Evolutionary conservation across 148 eudicot species (phyloP), one percentile per base, ranked within the genome.

Genomic region (Rhododendron ferrugineum): DNA sequence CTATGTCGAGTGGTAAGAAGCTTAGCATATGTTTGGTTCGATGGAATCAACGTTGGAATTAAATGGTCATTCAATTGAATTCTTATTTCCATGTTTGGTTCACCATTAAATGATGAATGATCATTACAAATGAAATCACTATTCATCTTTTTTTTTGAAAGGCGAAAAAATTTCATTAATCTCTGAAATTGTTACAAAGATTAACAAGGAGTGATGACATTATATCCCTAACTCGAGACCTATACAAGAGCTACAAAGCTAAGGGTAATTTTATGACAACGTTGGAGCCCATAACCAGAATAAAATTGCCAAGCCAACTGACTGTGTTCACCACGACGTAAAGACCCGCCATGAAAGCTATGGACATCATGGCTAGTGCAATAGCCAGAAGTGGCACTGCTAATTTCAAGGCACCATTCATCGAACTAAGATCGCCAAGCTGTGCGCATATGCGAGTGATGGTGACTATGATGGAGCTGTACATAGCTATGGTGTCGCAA

Each of bases 371-470:
- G 11, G 85, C 34, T 3, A 93, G 89, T 0, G 92, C 81, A 50
- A 89, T 34, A 11, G 92, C 93, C 52, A 91, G 36, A 70, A 58
- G 82, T 58, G 64, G 64, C 64, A 58, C 64, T 58, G 64, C 64
- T 20, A 58, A 22, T 58, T 58, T 58, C 64, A 58, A 58, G 64
- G 64, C 64, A 6, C 22, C 64, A 22, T 58, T 26, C 64, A 20
- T 58, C 10, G 64, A 28, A 46, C 84, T 87, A n/a, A 88, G 82
- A 46, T 91, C 93, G 0, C 92, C 89, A 60, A 90, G 13, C 52
- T 90, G 87, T 22, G 93, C 92, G 88, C 91, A 92, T 0, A 92
- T 84, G 77, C 91, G 92, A 4, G 80, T 78, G 44, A 92, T 88
- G 0, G 89, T 86, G 15, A 86, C 85, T 2, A 90, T 44, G 64